These are phyloP conservation scores for Sonneratia caseolaris DNA, from an alignment of 345 rosid genomes.

Conservation along the genomic window DNA sequence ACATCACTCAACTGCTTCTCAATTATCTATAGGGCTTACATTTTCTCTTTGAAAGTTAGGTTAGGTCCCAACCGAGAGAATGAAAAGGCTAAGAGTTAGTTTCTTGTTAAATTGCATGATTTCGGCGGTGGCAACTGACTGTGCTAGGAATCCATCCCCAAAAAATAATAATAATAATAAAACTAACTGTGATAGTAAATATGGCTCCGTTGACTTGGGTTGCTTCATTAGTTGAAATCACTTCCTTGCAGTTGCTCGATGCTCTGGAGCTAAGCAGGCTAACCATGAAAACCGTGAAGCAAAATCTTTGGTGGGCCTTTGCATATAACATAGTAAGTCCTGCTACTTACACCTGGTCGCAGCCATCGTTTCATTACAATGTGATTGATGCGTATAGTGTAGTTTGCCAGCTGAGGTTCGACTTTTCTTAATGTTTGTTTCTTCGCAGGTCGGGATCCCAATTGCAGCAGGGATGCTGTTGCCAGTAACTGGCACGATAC, in stretches of 20 bases:
- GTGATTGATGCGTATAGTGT: not conserved
- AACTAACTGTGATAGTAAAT: not conserved
- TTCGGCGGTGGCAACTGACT: not conserved
- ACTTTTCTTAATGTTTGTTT: not conserved
- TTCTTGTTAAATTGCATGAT: not conserved
- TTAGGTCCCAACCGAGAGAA: not conserved
- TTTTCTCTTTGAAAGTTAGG: not conserved
- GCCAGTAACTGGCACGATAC: conserved; percentile 73
- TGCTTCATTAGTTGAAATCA: not conserved
- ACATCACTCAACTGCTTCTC: not conserved
- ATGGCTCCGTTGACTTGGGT: not conserved
- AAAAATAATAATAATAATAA: too few relatives aligned
- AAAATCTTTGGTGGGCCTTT: conserved; percentile 99
- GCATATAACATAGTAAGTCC: conserved; percentile 84
- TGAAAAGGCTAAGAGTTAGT: not conserved
- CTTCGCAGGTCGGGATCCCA: conserved; percentile 69
- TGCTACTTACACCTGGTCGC: not conserved
- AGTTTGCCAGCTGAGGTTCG: not conserved
- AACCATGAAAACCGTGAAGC: conserved; percentile 96
- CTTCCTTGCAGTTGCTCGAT: conserved; percentile 63
- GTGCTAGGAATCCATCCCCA: too few relatives aligned
- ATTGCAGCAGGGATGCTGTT: conserved; percentile 84
- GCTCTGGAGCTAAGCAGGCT: conserved; percentile 86
- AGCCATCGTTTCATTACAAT: not conserved
- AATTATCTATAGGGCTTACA: not conserved